Evolutionary conservation across 2,329 filamentous ascomycete genomes (phyloP).

Genomic region (Trichoderma semiorbis): DNA sequence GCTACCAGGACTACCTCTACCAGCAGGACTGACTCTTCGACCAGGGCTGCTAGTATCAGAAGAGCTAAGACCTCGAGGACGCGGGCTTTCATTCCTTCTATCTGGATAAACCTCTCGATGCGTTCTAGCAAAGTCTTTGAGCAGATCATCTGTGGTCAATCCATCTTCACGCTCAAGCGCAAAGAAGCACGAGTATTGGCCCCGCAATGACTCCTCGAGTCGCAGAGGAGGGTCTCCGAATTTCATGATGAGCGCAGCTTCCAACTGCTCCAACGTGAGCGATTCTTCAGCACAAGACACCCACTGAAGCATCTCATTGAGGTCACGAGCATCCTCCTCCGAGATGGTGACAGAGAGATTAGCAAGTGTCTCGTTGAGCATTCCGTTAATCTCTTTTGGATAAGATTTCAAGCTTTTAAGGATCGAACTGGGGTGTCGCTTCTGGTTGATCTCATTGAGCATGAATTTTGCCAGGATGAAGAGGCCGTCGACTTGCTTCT

Average conservation of each 20-base stretch:
- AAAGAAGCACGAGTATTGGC: slow-evolving; percentile 46
- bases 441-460: slow-evolving; percentile 46
- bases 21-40: slow-evolving; percentile 16
- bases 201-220: slow-evolving; percentile 42
- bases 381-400: slow-evolving; percentile 43
- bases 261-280: slow-evolving; percentile 42
- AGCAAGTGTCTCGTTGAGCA: slow-evolving; percentile 40
- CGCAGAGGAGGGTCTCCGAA: slow-evolving; percentile 40
- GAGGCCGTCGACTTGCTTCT: slow-evolving; percentile 42
- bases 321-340: slow-evolving; percentile 37
- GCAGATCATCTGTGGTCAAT: slow-evolving; percentile 39
- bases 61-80: slow-evolving; percentile 18
- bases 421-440: slow-evolving; percentile 43
- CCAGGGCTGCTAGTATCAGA: slow-evolving; percentile 7
- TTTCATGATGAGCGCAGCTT: slow-evolving; percentile 41
- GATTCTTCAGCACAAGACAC: slow-evolving; percentile 43
- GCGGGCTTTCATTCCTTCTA: slow-evolving; percentile 9
- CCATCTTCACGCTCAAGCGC: slow-evolving; percentile 44
- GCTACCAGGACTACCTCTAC: slow-evolving; percentile 1
- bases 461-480: slow-evolving; percentile 50
- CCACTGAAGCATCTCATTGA: slow-evolving; percentile 48
- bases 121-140: slow-evolving; percentile 36
- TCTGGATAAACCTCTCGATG: slow-evolving; percentile 27
- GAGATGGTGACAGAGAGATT: slow-evolving; percentile 40
- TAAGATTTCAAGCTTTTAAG: slow-evolving; percentile 43